Evolutionary conservation across 768 basidiomycete genomes (phyloP), one percentile per base, ranked within the genome.

Genomic region (Phylloporus sp.): DNA sequence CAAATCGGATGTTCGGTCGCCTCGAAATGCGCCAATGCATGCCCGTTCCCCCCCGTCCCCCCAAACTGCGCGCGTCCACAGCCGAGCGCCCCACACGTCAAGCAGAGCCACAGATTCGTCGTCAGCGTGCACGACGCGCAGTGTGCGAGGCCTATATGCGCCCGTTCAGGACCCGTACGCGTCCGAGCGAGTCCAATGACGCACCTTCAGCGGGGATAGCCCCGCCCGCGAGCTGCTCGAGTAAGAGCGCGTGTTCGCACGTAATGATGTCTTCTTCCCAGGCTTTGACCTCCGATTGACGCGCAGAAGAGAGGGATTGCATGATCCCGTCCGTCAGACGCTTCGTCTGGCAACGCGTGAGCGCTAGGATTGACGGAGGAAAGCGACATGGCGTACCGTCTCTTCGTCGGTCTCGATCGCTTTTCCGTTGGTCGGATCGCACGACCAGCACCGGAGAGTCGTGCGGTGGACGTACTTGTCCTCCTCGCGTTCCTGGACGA

Each of bases 251-350:
- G 53, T 99, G 96, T 59, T 90, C 84, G 73, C 96, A 99, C 7
- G 90, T 68, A 0, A 72, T 59, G 33, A 96, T 84, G 55, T 97
- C 95, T 65, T 97, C 94, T 63, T 98, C 92, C 96, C 96, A 99
- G 6, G 96, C 87, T 67, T 96, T 86, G 38, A 99, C 86, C 59
- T 97, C 93, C 1, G 87, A 90, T 61, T 95, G 87, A 38, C 92
- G 88, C 0, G 90, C 86, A 2, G 91, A 94, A 0, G 92, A 91
- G 56, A 90, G 71, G 2, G 92, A 83, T 2, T 75, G 70, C 81
- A 96, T 84, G 46, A 95, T 72, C 0, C 78, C 81, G 18, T 83
- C 76, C 5, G 80, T 70, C 9, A 93, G 68, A 0, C 69, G 59
- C 53, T 76, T 76, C 32, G 81, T 70, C 80, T 86, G 49, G 5